Conservation (phyloP, 495 filamentous ascomycete genomes). For the Daldinia bambusicola region DNA sequence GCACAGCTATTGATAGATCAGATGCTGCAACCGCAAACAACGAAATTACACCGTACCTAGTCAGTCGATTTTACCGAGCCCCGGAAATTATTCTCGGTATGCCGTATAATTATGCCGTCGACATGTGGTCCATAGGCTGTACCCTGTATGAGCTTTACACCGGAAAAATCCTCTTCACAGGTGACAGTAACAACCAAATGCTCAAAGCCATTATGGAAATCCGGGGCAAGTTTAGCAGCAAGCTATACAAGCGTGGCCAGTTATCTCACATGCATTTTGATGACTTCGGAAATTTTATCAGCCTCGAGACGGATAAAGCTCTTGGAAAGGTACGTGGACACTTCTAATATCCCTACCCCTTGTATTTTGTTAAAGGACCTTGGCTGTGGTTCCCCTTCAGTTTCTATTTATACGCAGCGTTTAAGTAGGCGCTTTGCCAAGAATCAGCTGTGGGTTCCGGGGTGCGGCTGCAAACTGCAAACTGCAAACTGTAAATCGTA, state of each 20-base stretch:
- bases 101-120: conserved; percentile 91
- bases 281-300: conserved; percentile 85
- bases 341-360: conserved; percentile 29
- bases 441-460: conserved; percentile 1
- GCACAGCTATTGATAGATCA: conserved; percentile 87
- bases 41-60: conserved; percentile 91
- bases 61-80: conserved; percentile 96
- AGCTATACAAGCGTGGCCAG: conserved; percentile 82
- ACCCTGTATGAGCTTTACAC: conserved; percentile 97
- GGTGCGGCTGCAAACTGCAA: conserved; percentile 35
- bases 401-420: conserved; percentile 44
- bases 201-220: conserved; percentile 95
- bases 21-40: conserved; percentile 73
- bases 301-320: conserved; percentile 84
- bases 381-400: background rate
- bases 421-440: conserved; percentile 22
- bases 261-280: conserved; percentile 84
- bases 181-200: conserved; percentile 98
- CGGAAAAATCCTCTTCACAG: conserved; percentile 95
- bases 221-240: conserved; percentile 88
- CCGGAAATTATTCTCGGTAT: conserved; percentile 98
- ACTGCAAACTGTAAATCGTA: too few relatives aligned
- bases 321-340: conserved; percentile 73
- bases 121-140: conserved; percentile 97
- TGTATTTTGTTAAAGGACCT: conserved; percentile 1